Evolutionary conservation across 257 asterid species (phyloP), one percentile per base, ranked within the genome.

Genomic region (Fraxinus americana): DNA sequence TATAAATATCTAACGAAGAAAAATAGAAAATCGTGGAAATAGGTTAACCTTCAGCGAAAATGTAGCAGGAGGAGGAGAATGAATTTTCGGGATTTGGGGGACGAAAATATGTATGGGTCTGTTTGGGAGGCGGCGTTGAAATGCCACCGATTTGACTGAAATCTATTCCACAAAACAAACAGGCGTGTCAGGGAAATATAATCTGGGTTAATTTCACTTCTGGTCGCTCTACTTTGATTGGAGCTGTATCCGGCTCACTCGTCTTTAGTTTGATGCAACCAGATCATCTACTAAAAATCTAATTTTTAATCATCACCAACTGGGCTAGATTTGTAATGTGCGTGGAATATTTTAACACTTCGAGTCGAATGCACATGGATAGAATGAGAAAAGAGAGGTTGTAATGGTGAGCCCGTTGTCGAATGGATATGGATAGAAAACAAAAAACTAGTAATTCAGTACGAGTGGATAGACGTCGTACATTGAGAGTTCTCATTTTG

Each of bases 21-120:
- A 38, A 39, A 3, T 5, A 9, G 45, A 63, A 67, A 48, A 39
- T 43, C 36, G 34, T 69, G 35, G n/a, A 66, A 70, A 75, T 63
- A 71, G 73, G 76, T 65, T n/a, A 80, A 84, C 90, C 90, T 84
- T 72, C 41, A 61, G 78, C 87, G 78, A 73, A 76, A 34, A 52
- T 63, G 30, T 50, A 86, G 82, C 84, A 61, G 66, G 77, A 34
- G 83, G 82, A 71, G 36, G 29, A 45, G 61, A 66, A 75, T 25
- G 45, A 74, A 75, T 59, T 61, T 48, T 11, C 65, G 82, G 82
- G 67, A 32, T 74, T 75, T 43, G 48, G 82, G 77, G 63, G 83
- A 77, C 66, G 80, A 80, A 79, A 79, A 43, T 67, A 27, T 38
- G 79, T 78, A 78, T 77, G 76, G 86, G 82, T 79, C 85, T 77